These are phyloP conservation scores for Aspergillus heteromorphus DNA, from an alignment of 495 filamentous ascomycete species.

Conservation along the genomic window DNA sequence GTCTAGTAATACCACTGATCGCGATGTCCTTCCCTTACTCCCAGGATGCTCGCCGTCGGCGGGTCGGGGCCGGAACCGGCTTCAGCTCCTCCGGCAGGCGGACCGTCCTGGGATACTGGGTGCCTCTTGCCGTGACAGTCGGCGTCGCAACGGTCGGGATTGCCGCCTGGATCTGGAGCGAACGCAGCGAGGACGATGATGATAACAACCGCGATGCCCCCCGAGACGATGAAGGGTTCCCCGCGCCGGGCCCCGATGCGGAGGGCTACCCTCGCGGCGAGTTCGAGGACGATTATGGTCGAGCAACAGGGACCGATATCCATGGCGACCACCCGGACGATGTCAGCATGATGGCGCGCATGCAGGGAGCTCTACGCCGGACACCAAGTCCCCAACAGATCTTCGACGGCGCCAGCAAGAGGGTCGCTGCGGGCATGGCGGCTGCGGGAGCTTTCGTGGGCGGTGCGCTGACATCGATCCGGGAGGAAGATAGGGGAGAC, in stretches of 20 bases:
- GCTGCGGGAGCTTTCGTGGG: conserved; percentile 79
- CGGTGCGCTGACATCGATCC: conserved; percentile 73
- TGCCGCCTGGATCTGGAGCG: conserved; percentile 90
- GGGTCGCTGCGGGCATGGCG: conserved; percentile 70
- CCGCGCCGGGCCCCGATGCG: conserved; percentile 23
- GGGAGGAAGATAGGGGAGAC: conserved; percentile 73
- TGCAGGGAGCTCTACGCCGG: conserved; percentile 76
- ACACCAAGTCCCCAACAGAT: conserved; percentile 89
- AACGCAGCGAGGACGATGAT: conserved; percentile 69
- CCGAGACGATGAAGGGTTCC: conserved; percentile 37
- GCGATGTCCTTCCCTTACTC: conserved; percentile 76
- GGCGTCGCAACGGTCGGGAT: conserved; percentile 78
- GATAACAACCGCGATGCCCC: conserved; percentile 51
- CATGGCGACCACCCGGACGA: conserved; percentile 40
- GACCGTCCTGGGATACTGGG: conserved; percentile 73
- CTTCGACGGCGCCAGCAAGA: conserved; percentile 70
- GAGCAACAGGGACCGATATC: conserved; percentile 25
- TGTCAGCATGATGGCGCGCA: conserved; percentile 65
- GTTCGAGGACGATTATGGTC: conserved; percentile 27
- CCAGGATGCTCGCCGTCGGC: conserved; percentile 56
- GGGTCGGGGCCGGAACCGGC: conserved; percentile 49
- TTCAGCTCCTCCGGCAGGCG: conserved; percentile 55
- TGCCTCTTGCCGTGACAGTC: conserved; percentile 76
- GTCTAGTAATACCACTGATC: conserved; percentile 23
- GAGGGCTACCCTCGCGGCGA: conserved; percentile 25